phyloP scores from a whole-genome alignment of 164 flowering plant genomes.

The Piper longum region DNA sequence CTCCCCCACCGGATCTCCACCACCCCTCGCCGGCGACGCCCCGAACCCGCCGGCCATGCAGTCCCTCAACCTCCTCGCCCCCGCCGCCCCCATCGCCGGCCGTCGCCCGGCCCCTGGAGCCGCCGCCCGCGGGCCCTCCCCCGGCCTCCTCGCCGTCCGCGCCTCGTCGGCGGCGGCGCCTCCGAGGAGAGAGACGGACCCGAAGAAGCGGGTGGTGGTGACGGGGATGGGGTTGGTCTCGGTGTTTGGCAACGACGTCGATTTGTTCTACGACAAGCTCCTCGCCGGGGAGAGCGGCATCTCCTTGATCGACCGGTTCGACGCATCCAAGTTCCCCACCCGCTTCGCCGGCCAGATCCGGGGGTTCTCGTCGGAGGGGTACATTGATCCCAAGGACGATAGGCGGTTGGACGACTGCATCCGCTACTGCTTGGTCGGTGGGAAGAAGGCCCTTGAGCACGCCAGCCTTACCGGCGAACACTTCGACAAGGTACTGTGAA shows the following conservation, averaged over 20 bases:
- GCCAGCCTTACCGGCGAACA: slow-evolving; percentile 56
- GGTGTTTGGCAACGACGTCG: slow-evolving; percentile 76
- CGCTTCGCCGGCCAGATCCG: slow-evolving; percentile 88
- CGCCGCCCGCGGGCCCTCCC: neutral
- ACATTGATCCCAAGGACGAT: slow-evolving; percentile 85
- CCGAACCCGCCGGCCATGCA: slow-evolving; percentile 1
- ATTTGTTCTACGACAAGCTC: slow-evolving; percentile 50
- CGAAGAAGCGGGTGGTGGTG: slow-evolving; percentile 23
- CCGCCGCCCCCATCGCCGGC: neutral
- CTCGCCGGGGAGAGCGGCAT: slow-evolving; percentile 71
- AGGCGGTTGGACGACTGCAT: slow-evolving; percentile 74
- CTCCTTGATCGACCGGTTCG: slow-evolving; percentile 57
- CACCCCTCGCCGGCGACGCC: neutral
- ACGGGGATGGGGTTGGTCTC: slow-evolving; percentile 37
- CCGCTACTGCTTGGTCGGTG: slow-evolving; percentile 76
- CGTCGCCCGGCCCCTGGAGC: neutral
- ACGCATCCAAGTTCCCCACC: slow-evolving; percentile 86
- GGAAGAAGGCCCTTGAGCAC: slow-evolving; percentile 69
- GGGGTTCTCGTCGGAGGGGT: slow-evolving; percentile 51
- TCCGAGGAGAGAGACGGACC: slow-evolving; percentile 20
- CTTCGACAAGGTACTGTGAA: slow-evolving; percentile 29
- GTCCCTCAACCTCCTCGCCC: slow-evolving; percentile 4
- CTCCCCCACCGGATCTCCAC: too few species aligned
- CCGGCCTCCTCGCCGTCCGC: too few species aligned
- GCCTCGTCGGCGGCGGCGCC: slow-evolving; percentile 1